These are phyloP conservation scores for Murraya paniculata DNA, from an alignment of 345 rosid genomes.

Conservation along the genomic window DNA sequence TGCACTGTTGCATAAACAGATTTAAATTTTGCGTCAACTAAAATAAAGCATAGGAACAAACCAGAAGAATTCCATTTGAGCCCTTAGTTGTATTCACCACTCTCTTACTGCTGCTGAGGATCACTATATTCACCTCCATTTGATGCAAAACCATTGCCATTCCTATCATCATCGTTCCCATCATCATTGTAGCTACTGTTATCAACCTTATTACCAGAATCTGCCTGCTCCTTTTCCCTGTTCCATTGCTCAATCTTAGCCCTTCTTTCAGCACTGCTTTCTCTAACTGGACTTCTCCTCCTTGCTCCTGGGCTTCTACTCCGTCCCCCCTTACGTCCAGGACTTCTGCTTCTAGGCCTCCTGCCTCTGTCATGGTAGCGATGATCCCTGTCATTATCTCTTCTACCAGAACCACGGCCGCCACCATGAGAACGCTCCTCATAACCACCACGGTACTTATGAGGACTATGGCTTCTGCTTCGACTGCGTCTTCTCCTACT, in stretches of 20 bases:
- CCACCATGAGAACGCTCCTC: slow-evolving; percentile 32
- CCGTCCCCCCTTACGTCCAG: slow-evolving; percentile 39
- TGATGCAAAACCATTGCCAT: slow-evolving; percentile 13
- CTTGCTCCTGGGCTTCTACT: slow-evolving; percentile 40
- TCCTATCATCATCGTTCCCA: slow-evolving; percentile 14
- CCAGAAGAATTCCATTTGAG: neutral
- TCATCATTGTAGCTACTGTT: slow-evolving; percentile 13
- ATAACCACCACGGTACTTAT: slow-evolving; percentile 23
- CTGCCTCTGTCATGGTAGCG: slow-evolving; percentile 36
- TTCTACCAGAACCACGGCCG: slow-evolving; percentile 34
- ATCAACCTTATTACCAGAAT: slow-evolving; percentile 13
- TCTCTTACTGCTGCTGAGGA: slow-evolving; percentile 18
- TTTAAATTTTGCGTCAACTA: neutral
- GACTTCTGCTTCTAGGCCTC: slow-evolving; percentile 49
- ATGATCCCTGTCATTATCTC: slow-evolving; percentile 41
- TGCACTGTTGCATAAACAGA: neutral
- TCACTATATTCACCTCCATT: slow-evolving; percentile 29
- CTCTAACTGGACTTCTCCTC: slow-evolving; percentile 47
- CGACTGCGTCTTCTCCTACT: slow-evolving; percentile 38
- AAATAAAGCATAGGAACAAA: slow-evolving; percentile 14
- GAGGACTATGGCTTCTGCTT: slow-evolving; percentile 48
- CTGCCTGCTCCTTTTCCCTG: slow-evolving; percentile 46
- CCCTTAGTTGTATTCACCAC: slow-evolving; percentile 5
- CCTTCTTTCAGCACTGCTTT: slow-evolving; percentile 51
- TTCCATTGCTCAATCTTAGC: slow-evolving; percentile 64